Percentiles rank a stretch among this genome's conserved stretches.
Conservation (phyloP, 2,329 filamentous ascomycete genomes). For the Fusarium veterinarium region DNA sequence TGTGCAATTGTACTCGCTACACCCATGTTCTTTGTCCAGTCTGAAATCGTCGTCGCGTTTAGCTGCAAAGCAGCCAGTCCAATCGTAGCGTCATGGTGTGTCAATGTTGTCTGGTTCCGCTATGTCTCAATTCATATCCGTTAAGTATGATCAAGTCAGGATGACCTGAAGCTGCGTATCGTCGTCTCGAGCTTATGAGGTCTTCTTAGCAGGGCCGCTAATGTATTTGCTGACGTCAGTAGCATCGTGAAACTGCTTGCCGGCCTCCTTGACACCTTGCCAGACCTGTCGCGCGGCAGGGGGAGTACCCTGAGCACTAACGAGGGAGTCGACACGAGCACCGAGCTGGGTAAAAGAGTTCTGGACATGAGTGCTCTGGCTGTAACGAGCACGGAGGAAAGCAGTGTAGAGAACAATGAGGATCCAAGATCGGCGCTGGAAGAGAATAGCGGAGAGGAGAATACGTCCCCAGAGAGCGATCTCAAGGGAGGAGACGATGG, state of each 20-base stretch:
- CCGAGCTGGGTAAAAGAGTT: slow-evolving; percentile 78
- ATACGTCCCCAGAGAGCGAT: slow-evolving; percentile 88
- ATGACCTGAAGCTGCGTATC: slow-evolving; percentile 4
- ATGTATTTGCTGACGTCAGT: slow-evolving; percentile 84
- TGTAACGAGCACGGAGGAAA: slow-evolving; percentile 90
- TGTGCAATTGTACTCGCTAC: background rate
- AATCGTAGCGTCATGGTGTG: slow-evolving; percentile 35
- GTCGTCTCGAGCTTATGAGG: slow-evolving; percentile 48
- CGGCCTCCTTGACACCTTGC: slow-evolving; percentile 79
- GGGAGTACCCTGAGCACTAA: slow-evolving; percentile 88
- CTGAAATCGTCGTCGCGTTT: slow-evolving; percentile 17
- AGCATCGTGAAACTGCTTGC: slow-evolving; percentile 79
- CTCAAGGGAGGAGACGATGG: slow-evolving; percentile 88
- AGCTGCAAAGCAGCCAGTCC: slow-evolving; percentile 31
- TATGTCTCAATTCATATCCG: slow-evolving; percentile 9
- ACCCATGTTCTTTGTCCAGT: slow-evolving; percentile 14
- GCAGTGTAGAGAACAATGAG: slow-evolving; percentile 86
- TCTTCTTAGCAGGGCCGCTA: slow-evolving; percentile 64
- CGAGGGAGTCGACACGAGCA: slow-evolving; percentile 81
- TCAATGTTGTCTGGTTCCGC: slow-evolving; percentile 31
- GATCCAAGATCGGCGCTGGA: slow-evolving; percentile 92
- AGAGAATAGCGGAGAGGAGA: slow-evolving; percentile 82
- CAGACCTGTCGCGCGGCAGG: slow-evolving; percentile 83
- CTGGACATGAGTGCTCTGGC: slow-evolving; percentile 95
- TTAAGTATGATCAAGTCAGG: background rate